These are phyloP conservation scores for Mycena kentingensis DNA, from an alignment of 768 basidiomycete genomes.

Conservation along the genomic window DNA sequence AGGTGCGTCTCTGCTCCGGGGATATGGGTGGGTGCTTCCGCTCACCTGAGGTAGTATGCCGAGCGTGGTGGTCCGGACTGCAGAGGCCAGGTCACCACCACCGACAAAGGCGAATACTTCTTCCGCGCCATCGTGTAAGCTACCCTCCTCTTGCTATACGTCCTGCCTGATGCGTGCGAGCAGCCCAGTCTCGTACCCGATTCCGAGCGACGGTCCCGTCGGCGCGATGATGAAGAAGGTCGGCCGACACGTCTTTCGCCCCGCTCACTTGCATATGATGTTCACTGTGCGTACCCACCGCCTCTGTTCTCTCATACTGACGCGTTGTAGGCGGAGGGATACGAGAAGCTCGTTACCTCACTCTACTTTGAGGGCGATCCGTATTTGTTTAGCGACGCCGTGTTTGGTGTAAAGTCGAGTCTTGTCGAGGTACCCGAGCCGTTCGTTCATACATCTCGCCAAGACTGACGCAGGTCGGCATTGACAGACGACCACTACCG, in stretches of 20 bases:
- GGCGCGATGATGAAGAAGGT: slow-evolving; percentile 58
- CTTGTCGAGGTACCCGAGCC: slow-evolving; percentile 66
- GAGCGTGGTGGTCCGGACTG: slow-evolving; percentile 65
- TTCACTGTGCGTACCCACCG: slow-evolving; percentile 46
- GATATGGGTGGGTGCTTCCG: background rate
- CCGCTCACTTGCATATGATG: slow-evolving; percentile 79
- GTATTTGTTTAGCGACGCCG: slow-evolving; percentile 69
- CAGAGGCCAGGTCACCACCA: slow-evolving; percentile 62
- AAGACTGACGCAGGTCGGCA: background rate
- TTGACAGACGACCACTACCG: slow-evolving; percentile 49
- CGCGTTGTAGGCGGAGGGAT: slow-evolving; percentile 58
- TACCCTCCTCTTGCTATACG: background rate
- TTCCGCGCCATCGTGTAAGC: slow-evolving; percentile 70
- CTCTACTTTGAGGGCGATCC: slow-evolving; percentile 72
- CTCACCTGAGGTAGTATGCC: slow-evolving; percentile 45
- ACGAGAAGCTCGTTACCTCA: slow-evolving; percentile 70
- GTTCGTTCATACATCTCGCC: background rate
- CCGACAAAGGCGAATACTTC: slow-evolving; percentile 63
- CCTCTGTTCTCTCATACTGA: background rate
- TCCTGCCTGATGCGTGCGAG: background rate
- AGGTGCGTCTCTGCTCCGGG: slow-evolving; percentile 26
- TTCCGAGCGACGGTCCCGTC: slow-evolving; percentile 79
- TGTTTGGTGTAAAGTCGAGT: slow-evolving; percentile 82
- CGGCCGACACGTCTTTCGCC: slow-evolving; percentile 73
- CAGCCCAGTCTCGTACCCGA: slow-evolving; percentile 66